Percentiles rank a stretch among this genome's conserved stretches.
These are phyloP conservation scores for Sporothrix pallida DNA, from an alignment of 2,329 filamentous ascomycete species.

Conservation along the genomic window DNA sequence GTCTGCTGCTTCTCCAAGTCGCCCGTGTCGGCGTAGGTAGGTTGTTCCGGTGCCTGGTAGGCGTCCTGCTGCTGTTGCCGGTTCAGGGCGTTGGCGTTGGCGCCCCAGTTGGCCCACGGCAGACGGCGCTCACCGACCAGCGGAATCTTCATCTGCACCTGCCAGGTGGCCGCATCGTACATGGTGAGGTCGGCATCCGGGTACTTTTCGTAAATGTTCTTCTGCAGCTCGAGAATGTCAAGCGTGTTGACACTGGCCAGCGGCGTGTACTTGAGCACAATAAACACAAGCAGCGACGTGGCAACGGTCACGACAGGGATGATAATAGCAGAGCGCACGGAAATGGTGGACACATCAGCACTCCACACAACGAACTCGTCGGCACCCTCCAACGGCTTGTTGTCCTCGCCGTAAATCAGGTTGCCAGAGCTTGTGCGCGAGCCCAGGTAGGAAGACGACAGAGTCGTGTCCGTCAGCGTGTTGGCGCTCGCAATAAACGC, in stretches of 20 bases:
- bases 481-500: constrained; percentile 42
- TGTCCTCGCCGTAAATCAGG: constrained; percentile 35
- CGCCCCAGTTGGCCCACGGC: constrained; percentile 25
- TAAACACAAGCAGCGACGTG: constrained; percentile 36
- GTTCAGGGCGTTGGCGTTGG: constrained; percentile 9
- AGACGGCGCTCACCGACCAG: not conserved
- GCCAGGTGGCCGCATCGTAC: constrained; percentile 33
- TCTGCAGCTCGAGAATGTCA: constrained; percentile 37
- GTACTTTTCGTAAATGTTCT: constrained; percentile 36
- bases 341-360: constrained; percentile 41
- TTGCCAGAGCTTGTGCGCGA: constrained; percentile 30
- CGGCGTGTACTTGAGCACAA: constrained; percentile 34
- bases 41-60: constrained; percentile 22
- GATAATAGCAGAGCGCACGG: constrained; percentile 40
- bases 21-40: not conserved
- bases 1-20: not conserved
- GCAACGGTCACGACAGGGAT: constrained; percentile 36
- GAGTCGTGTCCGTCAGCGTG: constrained; percentile 41
- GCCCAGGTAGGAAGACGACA: constrained; percentile 35
- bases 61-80: not conserved
- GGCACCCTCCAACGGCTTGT: constrained; percentile 38
- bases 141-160: constrained; percentile 28
- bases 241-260: constrained; percentile 34
- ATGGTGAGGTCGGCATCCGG: constrained; percentile 34
- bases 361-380: constrained; percentile 43